Percentiles rank a stretch among this genome's conserved stretches.
phyloP scores from a whole-genome alignment of 148 eudicot species.

The Amaranthus cruentus region DNA sequence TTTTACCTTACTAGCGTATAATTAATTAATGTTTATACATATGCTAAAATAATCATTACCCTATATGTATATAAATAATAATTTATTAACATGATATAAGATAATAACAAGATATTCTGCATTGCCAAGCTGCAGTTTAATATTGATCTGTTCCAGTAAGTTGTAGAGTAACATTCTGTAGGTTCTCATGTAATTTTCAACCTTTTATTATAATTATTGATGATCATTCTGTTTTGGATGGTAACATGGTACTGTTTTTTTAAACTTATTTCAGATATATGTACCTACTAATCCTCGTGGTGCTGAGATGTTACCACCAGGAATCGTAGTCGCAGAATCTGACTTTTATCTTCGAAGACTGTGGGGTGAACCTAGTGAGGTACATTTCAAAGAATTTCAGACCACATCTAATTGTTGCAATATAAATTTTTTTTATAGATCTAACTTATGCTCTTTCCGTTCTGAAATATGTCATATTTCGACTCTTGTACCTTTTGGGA shows the following conservation, averaged over 20 bases:
- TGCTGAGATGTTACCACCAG: slow-evolving; percentile 92
- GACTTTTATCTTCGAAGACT: slow-evolving; percentile 86
- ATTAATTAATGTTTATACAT: too few species aligned
- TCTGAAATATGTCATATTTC: too few species aligned
- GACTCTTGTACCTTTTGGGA: too few species aligned
- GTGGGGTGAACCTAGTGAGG: slow-evolving; percentile 97
- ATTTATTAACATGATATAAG: too few species aligned
- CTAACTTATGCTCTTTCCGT: not conserved
- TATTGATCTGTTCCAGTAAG: not conserved
- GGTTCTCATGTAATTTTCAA: not conserved
- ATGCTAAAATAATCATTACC: too few species aligned
- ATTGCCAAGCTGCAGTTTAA: not conserved
- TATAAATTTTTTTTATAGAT: not conserved
- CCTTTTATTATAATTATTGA: not conserved
- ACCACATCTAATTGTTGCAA: not conserved
- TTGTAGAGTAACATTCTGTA: not conserved
- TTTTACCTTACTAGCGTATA: too few species aligned
- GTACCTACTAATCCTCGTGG: slow-evolving; percentile 96
- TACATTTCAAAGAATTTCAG: slow-evolving; percentile 21
- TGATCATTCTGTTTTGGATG: not conserved
- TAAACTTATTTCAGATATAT: slow-evolving; percentile 49
- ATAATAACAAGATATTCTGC: too few species aligned
- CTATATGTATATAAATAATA: too few species aligned
- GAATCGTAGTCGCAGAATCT: slow-evolving; percentile 76
- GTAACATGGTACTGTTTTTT: not conserved